These are phyloP conservation scores for Fusarium compactum DNA, from an alignment of 2,329 filamentous ascomycete species.

Conservation along the genomic window DNA sequence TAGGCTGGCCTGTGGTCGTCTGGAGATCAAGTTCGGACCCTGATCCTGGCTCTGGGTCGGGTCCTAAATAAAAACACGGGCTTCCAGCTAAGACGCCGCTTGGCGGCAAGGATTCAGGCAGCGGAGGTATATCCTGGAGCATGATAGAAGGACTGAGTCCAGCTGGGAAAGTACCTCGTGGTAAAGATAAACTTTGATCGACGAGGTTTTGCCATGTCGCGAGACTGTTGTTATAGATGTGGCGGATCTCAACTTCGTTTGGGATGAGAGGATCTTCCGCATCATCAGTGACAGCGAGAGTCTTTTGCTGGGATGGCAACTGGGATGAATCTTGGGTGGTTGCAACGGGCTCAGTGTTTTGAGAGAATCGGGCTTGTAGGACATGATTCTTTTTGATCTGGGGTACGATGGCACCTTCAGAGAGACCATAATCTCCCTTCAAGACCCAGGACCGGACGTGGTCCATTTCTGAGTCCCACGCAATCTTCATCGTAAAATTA, in stretches of 20 bases:
- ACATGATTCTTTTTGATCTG: conserved; percentile 25
- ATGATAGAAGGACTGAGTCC: conserved; percentile 43
- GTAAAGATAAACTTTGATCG: conserved; percentile 33
- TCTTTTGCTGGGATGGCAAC: conserved; percentile 18
- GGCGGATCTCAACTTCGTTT: conserved; percentile 35
- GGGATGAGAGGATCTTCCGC: conserved; percentile 43
- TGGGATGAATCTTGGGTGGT: conserved; percentile 24
- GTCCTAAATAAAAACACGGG: background rate
- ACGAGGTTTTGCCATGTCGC: conserved; percentile 43
- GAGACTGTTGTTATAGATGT: conserved; percentile 38
- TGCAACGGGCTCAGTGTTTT: conserved; percentile 23
- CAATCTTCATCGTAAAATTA: conserved; percentile 43
- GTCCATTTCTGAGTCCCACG: conserved; percentile 47
- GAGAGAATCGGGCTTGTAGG: conserved; percentile 16
- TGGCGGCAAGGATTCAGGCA: conserved; percentile 40
- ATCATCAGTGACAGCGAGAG: conserved; percentile 31
- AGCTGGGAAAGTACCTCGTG: conserved; percentile 38
- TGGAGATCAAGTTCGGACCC: conserved; percentile 35
- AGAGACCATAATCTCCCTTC: conserved; percentile 43
- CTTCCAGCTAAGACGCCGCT: conserved; percentile 41
- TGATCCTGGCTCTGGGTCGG: background rate
- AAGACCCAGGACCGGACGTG: conserved; percentile 49
- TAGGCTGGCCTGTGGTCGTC: conserved; percentile 42
- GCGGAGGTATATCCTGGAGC: conserved; percentile 45
- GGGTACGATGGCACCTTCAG: conserved; percentile 39